Conservation (phyloP, 768 basidiomycete species). For the Pisolithus tinctorius region DNA sequence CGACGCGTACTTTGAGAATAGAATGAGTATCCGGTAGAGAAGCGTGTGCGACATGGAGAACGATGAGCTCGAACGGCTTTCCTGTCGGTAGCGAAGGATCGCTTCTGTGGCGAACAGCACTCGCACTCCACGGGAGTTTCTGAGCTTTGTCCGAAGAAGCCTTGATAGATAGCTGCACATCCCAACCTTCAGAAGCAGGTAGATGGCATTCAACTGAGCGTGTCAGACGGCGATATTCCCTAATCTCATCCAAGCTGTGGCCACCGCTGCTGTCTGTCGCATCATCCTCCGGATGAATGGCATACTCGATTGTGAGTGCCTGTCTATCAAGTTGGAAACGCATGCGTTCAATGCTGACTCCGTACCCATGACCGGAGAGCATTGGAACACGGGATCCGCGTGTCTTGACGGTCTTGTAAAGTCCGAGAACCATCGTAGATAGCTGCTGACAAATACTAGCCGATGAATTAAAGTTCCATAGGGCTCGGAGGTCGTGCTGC, state of each 20-base stretch:
- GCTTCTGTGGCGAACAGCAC: slow-evolving; percentile 43
- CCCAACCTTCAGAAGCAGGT: slow-evolving; percentile 77
- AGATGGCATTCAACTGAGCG: slow-evolving; percentile 79
- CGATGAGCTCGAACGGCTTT: slow-evolving; percentile 42
- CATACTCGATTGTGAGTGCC: slow-evolving; percentile 76
- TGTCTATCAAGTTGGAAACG: slow-evolving; percentile 79
- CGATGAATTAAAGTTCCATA: slow-evolving; percentile 74
- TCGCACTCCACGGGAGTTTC: slow-evolving; percentile 65
- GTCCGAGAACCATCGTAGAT: slow-evolving; percentile 74
- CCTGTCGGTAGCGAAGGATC: slow-evolving; percentile 24
- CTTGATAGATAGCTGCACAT: slow-evolving; percentile 70
- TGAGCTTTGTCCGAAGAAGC: slow-evolving; percentile 70
- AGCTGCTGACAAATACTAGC: slow-evolving; percentile 70
- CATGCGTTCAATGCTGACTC: slow-evolving; percentile 72
- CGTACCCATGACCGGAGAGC: slow-evolving; percentile 71
- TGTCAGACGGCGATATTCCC: slow-evolving; percentile 63
- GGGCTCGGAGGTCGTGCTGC: slow-evolving; percentile 86
- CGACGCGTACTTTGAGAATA: slow-evolving; percentile 72
- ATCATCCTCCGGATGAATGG: slow-evolving; percentile 64
- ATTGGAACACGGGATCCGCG: slow-evolving; percentile 72
- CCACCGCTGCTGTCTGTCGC: slow-evolving; percentile 19
- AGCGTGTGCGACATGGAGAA: slow-evolving; percentile 68
- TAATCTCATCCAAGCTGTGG: slow-evolving; percentile 58
- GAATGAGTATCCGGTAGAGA: slow-evolving; percentile 66
- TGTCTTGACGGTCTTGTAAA: slow-evolving; percentile 74